Evolutionary conservation across 768 basidiomycete species (phyloP).

Genomic region (Phanerodontia chrysosporium): DNA sequence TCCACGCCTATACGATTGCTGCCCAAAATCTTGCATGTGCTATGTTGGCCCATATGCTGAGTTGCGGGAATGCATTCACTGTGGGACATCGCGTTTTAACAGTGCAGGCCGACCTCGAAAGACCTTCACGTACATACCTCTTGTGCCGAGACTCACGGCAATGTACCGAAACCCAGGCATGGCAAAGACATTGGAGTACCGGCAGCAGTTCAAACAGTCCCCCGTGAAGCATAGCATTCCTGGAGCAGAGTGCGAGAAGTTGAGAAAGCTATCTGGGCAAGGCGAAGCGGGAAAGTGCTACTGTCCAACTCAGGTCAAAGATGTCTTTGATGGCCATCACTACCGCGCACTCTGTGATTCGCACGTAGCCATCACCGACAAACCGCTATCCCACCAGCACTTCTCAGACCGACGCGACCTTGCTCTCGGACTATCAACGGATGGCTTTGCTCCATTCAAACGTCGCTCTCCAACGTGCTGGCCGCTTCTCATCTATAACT

Average conservation of each 20-base stretch:
- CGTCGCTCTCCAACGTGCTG: constrained; percentile 30
- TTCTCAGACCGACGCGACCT: constrained; percentile 38
- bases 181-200: constrained; percentile 27
- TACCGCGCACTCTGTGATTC: not conserved
- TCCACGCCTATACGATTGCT: constrained; percentile 36
- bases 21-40: constrained; percentile 37
- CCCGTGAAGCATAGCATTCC: not conserved
- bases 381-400: constrained; percentile 21
- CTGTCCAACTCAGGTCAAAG: not conserved
- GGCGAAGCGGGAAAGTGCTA: not conserved
- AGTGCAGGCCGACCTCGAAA: constrained; percentile 20
- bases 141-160: constrained; percentile 33
- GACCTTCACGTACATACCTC: constrained; percentile 34
- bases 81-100: constrained; percentile 26
- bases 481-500: constrained; percentile 39
- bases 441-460: constrained; percentile 39
- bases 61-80: constrained; percentile 31
- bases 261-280: not conserved
- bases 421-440: constrained; percentile 37
- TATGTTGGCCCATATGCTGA: constrained; percentile 30
- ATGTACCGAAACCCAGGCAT: constrained; percentile 17
- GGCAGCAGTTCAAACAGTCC: constrained; percentile 5
- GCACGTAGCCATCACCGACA: constrained; percentile 25
- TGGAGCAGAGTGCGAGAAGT: not conserved
- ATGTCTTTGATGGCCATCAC: constrained; percentile 1